Conservation (phyloP, 352 stramenopile genomes). For the Phytophthora fragariae region DNA sequence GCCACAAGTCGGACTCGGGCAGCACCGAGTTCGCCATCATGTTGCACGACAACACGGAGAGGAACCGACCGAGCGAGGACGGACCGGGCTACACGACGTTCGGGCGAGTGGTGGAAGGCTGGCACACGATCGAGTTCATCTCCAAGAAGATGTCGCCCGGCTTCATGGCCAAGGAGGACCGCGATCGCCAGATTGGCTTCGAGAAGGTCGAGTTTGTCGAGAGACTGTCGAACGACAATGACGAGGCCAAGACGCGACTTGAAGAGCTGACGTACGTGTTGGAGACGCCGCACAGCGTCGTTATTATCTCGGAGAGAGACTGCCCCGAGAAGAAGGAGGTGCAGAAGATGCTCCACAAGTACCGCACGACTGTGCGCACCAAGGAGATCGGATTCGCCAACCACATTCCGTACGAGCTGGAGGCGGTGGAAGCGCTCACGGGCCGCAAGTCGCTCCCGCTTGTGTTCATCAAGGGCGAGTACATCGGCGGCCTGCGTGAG, state of each 20-base stretch:
- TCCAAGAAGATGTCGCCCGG: constrained; percentile 75
- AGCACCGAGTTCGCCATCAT: constrained; percentile 89
- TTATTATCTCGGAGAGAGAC: constrained; percentile 95
- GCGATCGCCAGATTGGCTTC: constrained; percentile 70
- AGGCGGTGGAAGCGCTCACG: constrained; percentile 88
- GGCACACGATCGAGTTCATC: constrained; percentile 80
- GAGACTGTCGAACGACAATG: constrained; percentile 64
- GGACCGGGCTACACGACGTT: constrained; percentile 84
- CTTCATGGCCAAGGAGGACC: constrained; percentile 76
- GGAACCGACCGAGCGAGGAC: constrained; percentile 67
- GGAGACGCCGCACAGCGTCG: constrained; percentile 86
- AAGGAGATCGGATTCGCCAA: constrained; percentile 66
- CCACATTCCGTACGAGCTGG: constrained; percentile 73
- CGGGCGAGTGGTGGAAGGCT: constrained; percentile 77
- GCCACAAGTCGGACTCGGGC: constrained; percentile 71
- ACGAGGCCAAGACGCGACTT: constrained; percentile 60
- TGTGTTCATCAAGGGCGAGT: constrained; percentile 96
- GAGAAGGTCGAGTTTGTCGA: constrained; percentile 77
- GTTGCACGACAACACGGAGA: constrained; percentile 81
- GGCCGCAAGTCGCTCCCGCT: constrained; percentile 94
- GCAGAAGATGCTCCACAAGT: constrained; percentile 82
- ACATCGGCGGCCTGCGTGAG: constrained; percentile 94
- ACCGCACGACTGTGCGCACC: constrained; percentile 65
- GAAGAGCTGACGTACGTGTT: constrained; percentile 81
- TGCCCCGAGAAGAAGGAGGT: constrained; percentile 93